Percentiles rank a stretch among this genome's conserved stretches.
Conservation (phyloP, 75 land plant species). For the Sequoia sempervirens region DNA sequence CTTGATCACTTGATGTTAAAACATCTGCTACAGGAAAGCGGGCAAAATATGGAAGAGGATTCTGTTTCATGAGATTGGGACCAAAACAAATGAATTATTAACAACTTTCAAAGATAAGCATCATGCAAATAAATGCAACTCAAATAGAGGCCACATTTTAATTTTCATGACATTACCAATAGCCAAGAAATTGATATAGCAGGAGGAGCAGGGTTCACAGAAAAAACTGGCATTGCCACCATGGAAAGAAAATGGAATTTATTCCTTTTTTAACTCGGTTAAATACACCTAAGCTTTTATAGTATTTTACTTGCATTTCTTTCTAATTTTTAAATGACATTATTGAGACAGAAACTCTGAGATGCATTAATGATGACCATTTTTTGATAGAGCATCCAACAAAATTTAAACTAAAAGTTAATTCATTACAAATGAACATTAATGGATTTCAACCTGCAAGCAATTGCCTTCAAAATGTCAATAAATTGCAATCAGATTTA, state of each 20-base stretch:
- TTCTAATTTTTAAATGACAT: neutral
- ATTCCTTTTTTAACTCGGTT: neutral
- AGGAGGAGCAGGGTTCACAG: neutral
- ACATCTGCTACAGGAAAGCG: slow-evolving; percentile 90
- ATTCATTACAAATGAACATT: neutral
- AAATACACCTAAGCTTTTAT: neutral
- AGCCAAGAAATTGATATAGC: neutral
- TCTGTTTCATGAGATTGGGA: slow-evolving; percentile 34
- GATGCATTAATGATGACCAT: neutral
- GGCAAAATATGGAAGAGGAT: slow-evolving; percentile 92
- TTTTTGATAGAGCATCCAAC: neutral
- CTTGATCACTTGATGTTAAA: slow-evolving; percentile 90
- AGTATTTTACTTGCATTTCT: neutral
- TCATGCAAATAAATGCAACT: neutral
- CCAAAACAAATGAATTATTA: neutral
- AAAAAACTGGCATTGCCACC: neutral
- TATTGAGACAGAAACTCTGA: neutral
- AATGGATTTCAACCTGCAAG: neutral
- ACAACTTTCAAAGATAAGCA: neutral
- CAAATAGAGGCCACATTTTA: neutral
- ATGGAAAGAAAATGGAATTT: neutral
- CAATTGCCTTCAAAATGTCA: neutral
- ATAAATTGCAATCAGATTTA: neutral
- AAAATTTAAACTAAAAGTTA: neutral
- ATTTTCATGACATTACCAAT: neutral